Evolutionary conservation across 768 basidiomycete genomes (phyloP).

Genomic region (Clavulina sp.): DNA sequence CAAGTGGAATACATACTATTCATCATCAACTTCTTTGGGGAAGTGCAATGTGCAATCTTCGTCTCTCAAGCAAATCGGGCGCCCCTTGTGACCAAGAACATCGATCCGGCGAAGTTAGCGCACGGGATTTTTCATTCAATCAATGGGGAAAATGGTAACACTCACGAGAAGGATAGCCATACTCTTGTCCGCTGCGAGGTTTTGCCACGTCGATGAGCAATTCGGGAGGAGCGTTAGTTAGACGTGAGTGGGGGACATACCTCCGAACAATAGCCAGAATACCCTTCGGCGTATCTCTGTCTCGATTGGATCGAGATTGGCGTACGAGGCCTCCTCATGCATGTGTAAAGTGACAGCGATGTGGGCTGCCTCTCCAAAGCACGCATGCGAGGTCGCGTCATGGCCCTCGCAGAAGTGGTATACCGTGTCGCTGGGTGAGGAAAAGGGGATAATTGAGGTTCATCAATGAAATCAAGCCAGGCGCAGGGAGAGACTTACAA

Average conservation of each 20-base stretch:
- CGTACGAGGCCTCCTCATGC: conserved; percentile 75
- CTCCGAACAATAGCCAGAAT: conserved; percentile 84
- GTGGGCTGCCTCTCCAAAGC: conserved; percentile 74
- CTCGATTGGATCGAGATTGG: conserved; percentile 71
- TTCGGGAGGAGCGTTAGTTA: conserved; percentile 5
- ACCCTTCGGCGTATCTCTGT: conserved; percentile 69
- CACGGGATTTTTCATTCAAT: too few relatives aligned
- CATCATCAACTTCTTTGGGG: conserved; percentile 76
- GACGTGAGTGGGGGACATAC: conserved; percentile 24
- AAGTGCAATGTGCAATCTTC: conserved; percentile 85
- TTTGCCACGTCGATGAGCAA: not conserved
- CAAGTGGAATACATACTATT: conserved; percentile 43
- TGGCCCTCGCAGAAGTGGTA: conserved; percentile 84
- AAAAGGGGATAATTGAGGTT: not conserved
- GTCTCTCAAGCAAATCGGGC: conserved; percentile 72
- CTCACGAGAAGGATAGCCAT: conserved; percentile 76
- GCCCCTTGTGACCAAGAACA: too few relatives aligned
- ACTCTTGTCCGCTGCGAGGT: conserved; percentile 59
- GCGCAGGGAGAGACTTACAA: conserved; percentile 36
- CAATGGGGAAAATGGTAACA: too few relatives aligned
- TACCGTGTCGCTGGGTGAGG: conserved; percentile 42
- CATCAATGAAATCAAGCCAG: not conserved
- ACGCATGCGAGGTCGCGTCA: conserved; percentile 72
- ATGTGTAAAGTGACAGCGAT: conserved; percentile 67
- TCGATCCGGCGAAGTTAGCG: too few relatives aligned